Conservation (phyloP, 345 rosid genomes). For the Toxicodendron radicans region DNA sequence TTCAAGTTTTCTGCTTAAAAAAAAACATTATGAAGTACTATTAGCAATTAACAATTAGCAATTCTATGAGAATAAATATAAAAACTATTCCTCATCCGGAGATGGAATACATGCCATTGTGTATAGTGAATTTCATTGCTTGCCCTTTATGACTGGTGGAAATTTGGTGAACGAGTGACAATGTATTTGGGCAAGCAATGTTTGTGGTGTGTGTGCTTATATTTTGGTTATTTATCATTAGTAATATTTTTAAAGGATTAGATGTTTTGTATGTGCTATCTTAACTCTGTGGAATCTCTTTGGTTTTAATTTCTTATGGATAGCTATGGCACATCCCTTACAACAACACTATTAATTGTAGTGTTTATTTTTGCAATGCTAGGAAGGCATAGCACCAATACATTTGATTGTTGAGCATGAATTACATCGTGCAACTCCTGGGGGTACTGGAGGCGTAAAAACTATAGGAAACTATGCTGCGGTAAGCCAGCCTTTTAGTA, state of each 20-base stretch:
- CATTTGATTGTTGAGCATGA: conserved; percentile 60
- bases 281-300: not conserved
- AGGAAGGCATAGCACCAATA: conserved; percentile 88
- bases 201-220: not conserved
- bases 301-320: not conserved
- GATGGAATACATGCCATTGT: not conserved
- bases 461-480: conserved; percentile 95
- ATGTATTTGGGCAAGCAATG: not conserved
- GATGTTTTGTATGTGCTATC: not conserved
- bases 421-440: conserved; percentile 91
- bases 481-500: conserved; percentile 38
- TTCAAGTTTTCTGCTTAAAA: not conserved
- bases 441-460: conserved; percentile 96
- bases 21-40: not conserved
- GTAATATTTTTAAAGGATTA: not conserved
- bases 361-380: conserved; percentile 24
- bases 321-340: not conserved
- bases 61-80: not conserved
- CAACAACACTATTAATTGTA: not conserved
- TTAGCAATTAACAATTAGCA: not conserved
- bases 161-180: not conserved
- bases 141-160: not conserved
- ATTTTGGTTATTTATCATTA: not conserved
- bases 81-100: not conserved
- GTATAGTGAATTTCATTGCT: not conserved